Base-by-base conservation (phyloP, 352 stramenopile genomes). In the Pythium myriotylum region DNA sequence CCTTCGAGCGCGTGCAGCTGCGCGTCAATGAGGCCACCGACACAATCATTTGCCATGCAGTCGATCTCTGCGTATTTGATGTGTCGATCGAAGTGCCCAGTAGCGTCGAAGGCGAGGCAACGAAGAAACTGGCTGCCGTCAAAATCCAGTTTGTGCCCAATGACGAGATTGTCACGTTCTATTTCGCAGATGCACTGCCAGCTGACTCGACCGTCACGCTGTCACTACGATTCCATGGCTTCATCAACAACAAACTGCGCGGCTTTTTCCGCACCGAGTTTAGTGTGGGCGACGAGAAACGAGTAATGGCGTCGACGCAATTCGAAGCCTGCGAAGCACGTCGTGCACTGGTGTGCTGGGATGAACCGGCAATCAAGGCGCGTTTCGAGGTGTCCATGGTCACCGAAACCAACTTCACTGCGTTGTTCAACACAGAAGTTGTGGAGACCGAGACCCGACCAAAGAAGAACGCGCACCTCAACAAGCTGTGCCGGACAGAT, bases 381-480 rank as follows among this genome's bases (percentile, higher is more conserved):
- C 86, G 82, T 3, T 99, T 98, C 62, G 73, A 88, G 53, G 84
- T 99, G 35, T 89, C 85, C 9, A 97, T 99, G 65, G 81, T 94
- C 26, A 95, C 98, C 7, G 89, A 96, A 45, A 68, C 66, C 24
- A 70, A 96, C 50, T 76, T 98, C 19, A 93, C 94, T 46, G 96
- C 93, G 47, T 90, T 99, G 59, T 94, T 73, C 63, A 99, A 99
- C 79, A 98, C 97, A 86, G 95, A 97, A 33, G 94, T 99, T 62
- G 72, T 90, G 54, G 74, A 89, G 62, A 91, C 81, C 23, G 63
- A 68, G 1, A 67, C 88, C 49, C 65, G 73, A 7, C 75, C 78
- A 0, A 84, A 74, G 48, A 76, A 76, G 66, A 81, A 83, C 57
- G 74, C 78, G 6, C 74, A 87, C 40, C 54, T 88, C 35, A 73